Evolutionary conservation across 2,329 filamentous ascomycete genomes (phyloP), one percentile per base, ranked within the genome.

Genomic region (Phymatotrichopsis omnivora): DNA sequence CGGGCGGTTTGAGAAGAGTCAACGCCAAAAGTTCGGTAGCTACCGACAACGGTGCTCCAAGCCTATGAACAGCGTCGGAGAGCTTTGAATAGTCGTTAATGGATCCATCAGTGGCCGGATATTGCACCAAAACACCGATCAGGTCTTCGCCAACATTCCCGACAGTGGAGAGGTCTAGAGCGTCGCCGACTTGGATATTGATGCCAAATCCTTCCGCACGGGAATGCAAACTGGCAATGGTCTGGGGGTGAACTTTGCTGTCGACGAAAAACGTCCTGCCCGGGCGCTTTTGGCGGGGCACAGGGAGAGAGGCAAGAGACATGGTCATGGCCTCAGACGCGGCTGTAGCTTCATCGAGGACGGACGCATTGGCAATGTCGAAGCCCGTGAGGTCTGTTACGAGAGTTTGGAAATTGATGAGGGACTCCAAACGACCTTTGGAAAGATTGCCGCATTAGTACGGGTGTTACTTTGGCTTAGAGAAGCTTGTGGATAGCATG

Each of bases 291-390:
- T 82, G 78, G 56, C 82, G 78, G 3, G 80, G 73, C 3, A 72
- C 60, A 1, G 87, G 73, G 30, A 93, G 71, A 17, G 76, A 75
- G 60, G 85, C 86, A 65, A 93, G 67, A 0, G 86, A 89, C 64
- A 96, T 73, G 11, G 86, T 95, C 87, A 96, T 91, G 54, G 89
- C 89, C 68, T 96, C 89, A 22, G 87, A 85, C 11, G 86, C 89
- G 10, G 89, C 89, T 1, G 89, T 95, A 17, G 82, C 80, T 67
- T 95, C 89, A 58, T 95, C 89, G 31, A 95, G 69, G 37, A 95
- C 72, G 33, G 85, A 93, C 30, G 89, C 85, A 68, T 96, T 95
- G 51, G 89, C 77, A 54, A 95, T 85, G 17, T 84, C 76, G 23
- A 96, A 73, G 1, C 76, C 85, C 0, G 89, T 95, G 54, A 96